Conservation (phyloP, 352 stramenopile species). For the Pythium plurisporium region DNA sequence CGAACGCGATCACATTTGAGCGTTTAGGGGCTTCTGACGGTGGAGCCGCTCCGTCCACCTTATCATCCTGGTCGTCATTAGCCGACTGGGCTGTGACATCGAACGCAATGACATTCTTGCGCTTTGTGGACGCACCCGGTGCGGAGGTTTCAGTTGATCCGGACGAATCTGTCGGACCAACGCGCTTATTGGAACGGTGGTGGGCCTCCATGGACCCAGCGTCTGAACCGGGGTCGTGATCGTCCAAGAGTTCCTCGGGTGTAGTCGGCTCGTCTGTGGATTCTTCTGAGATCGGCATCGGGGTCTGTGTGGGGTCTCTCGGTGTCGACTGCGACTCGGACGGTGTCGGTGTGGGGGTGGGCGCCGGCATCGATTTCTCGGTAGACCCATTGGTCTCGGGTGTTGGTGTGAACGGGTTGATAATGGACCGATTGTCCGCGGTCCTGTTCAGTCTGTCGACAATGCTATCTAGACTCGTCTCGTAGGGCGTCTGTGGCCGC, state of each 20-base stretch:
- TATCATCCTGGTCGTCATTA: neutral
- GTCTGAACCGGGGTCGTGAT: neutral
- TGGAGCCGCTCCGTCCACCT: neutral
- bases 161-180: neutral
- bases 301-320: neutral
- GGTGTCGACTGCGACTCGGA: neutral
- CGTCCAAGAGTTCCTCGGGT: neutral
- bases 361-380: neutral
- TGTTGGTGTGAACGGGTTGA: slow-evolving; percentile 4
- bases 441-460: neutral
- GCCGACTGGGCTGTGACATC: neutral
- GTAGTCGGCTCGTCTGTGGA: neutral
- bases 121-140: neutral
- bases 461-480: neutral
- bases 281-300: neutral
- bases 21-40: neutral
- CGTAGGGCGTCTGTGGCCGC: neutral
- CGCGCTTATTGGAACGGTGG: neutral
- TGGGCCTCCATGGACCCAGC: neutral
- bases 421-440: neutral
- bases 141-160: neutral
- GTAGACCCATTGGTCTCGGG: too few species aligned
- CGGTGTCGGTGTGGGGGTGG: neutral
- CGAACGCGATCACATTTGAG: slow-evolving; percentile 8
- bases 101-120: slow-evolving; percentile 13